Conservation (phyloP, 2,329 filamentous ascomycete genomes). For the Alternaria incomplexa region DNA sequence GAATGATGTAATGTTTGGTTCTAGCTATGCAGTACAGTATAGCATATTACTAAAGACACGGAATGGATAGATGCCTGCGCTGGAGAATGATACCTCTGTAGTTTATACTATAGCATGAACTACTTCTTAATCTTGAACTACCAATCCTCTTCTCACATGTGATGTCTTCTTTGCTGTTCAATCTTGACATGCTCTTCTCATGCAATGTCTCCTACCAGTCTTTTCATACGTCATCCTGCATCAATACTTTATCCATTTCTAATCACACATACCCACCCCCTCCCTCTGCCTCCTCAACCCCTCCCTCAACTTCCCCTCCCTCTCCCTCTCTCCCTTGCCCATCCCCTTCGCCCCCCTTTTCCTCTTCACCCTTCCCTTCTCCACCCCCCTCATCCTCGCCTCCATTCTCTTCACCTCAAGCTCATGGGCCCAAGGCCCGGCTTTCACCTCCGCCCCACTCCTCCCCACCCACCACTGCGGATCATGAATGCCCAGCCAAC, state of each 20-base stretch:
- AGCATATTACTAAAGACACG: neutral
- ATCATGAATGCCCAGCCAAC: neutral
- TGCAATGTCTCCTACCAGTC: neutral
- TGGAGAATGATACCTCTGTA: neutral
- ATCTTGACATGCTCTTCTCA: neutral
- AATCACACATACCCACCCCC: neutral
- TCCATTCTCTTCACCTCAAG: conserved; percentile 2
- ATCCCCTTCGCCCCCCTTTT: too few species aligned
- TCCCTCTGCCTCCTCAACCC: conserved; percentile 7
- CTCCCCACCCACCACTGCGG: conserved; percentile 23
- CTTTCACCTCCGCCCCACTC: conserved; percentile 10
- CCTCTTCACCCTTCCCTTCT: conserved; percentile 3
- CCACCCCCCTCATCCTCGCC: neutral
- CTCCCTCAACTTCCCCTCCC: conserved; percentile 14
- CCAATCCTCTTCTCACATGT: neutral
- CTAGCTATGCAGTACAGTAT: neutral
- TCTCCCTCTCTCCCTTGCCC: neutral
- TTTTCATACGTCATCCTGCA: neutral
- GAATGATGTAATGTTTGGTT: conserved; percentile 2
- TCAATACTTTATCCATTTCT: neutral
- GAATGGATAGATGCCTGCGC: neutral
- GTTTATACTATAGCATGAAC: conserved; percentile 1
- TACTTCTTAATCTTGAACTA: neutral
- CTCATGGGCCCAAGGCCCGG: conserved; percentile 12
- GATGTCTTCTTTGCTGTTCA: neutral